phyloP scores from a whole-genome alignment of 2,329 filamentous ascomycete species.

The Colletotrichum liriopes region DNA sequence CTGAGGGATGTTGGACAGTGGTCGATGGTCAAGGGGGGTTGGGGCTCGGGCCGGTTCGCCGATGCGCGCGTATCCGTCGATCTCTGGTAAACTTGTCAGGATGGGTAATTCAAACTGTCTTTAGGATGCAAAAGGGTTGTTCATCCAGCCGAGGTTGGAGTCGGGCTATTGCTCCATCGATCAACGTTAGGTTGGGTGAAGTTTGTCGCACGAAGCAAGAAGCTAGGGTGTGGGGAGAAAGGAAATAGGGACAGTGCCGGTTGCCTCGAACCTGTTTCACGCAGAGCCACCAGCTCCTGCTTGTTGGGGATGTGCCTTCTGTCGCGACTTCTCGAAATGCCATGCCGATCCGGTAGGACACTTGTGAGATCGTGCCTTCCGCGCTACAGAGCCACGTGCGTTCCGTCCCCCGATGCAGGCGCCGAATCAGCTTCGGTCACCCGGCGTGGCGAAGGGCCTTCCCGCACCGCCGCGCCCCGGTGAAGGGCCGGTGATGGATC shows the following conservation, averaged over 20 bases:
- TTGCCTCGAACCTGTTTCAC: not conserved
- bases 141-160: not conserved
- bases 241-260: slow-evolving; percentile 8
- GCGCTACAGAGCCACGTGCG: not conserved
- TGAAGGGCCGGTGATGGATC: slow-evolving; percentile 32
- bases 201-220: not conserved
- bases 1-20: not conserved
- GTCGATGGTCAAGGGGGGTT: slow-evolving; percentile 7
- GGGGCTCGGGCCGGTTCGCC: slow-evolving; percentile 30
- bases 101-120: not conserved
- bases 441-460: slow-evolving; percentile 24
- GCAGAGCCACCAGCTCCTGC: not conserved
- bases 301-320: not conserved
- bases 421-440: slow-evolving; percentile 34
- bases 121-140: slow-evolving; percentile 4
- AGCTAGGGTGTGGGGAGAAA: not conserved
- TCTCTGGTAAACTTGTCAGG: slow-evolving; percentile 8
- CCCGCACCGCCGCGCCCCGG: slow-evolving; percentile 21
- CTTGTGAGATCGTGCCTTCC: not conserved
- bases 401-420: slow-evolving; percentile 1
- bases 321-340: not conserved
- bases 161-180: not conserved
- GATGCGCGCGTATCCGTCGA: slow-evolving; percentile 19
- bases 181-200: not conserved
- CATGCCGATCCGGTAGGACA: not conserved